Base-by-base conservation (phyloP, 192 early-diverging fungal species). In the Entomortierella chlamydospora region DNA sequence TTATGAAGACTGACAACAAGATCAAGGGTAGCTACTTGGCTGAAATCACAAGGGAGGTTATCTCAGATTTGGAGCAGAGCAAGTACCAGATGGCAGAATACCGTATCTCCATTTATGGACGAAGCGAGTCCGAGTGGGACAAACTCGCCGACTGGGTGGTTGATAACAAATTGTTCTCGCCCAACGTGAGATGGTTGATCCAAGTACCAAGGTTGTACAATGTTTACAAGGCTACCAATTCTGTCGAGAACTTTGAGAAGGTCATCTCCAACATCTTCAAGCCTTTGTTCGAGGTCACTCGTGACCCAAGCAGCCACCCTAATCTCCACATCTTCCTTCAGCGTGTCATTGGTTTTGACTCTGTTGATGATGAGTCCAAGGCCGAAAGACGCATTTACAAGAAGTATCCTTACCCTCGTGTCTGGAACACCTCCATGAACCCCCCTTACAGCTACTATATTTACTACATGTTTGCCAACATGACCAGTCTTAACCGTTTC, bases 21-120 rank as follows among this genome's bases (percentile, higher is more conserved):
- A 91, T 97, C 62, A 67, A 93, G 17, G 97, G 97, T 37, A 84
- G 91, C 33, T 99, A 95, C 79, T 84, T 99, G 61, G 97, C 97
- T 4, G 95, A 99, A 58, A 87, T 99, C 57, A 97, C 96, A 43
- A 95, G 96, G 77, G 95, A 99, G 83, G 96, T 99, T 0, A 86
- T 96, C 34, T 87, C 90, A 20, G 97, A 99, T 86, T 81, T 99
- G 63, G 97, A 99, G 72, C 87, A 92, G 69, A 94, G 92, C 71
- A 99, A 99, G 68, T 99, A 99, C 76, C 97, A 99, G 71, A 93
- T 95, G 90, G 92, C 90, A 23, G 97, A 99, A 85, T 99, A 95
- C 78, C 93, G 97, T 64, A 88, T 97, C 23, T 97, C 95, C 2
- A 96, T 99, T 69, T 99, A 99, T 81, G 97, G 97, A 26, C 84